A percentile compares a stretch with the other conserved stretches of the same genome.
These are phyloP conservation scores for Pseudogymnoascus sp. DNA, from an alignment of 2,329 filamentous ascomycete genomes.

Conservation along the genomic window DNA sequence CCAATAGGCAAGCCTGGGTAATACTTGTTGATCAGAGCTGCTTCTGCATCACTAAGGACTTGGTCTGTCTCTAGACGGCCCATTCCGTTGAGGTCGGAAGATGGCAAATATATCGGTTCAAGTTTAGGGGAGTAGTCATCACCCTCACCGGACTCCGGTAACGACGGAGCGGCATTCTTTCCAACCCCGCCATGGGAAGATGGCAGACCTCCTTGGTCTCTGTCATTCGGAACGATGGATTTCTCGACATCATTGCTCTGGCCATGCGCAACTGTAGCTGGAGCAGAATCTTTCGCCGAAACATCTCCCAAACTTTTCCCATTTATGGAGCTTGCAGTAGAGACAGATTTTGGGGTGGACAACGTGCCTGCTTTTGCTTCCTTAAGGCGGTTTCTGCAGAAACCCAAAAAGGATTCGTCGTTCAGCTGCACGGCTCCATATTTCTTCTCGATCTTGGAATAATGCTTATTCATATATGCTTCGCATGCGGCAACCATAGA, in stretches of 20 bases:
- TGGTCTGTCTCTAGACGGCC: neutral
- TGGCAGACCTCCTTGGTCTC: neutral
- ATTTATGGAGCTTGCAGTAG: neutral
- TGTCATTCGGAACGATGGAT: neutral
- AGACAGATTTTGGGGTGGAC: neutral
- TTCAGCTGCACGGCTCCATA: neutral
- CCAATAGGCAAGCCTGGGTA: slow-evolving; percentile 2
- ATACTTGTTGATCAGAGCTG: neutral
- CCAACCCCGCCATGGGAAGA: too few relatives aligned
- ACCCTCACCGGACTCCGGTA: neutral
- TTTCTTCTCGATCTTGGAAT: slow-evolving; percentile 2
- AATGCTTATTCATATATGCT: neutral
- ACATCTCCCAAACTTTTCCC: neutral
- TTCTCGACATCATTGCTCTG: neutral
- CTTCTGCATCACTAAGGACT: neutral
- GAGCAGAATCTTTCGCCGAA: neutral
- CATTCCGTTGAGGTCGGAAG: neutral
- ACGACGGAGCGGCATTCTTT: neutral
- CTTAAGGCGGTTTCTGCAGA: neutral
- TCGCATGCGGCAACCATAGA: slow-evolving; percentile 1
- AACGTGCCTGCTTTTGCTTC: neutral
- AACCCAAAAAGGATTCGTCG: neutral
- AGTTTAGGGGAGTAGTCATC: slow-evolving; percentile 3
- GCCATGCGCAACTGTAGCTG: neutral
- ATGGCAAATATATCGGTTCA: neutral